Base-by-base conservation (phyloP, 495 filamentous ascomycete species). In the Trichoderma asperelloides region DNA sequence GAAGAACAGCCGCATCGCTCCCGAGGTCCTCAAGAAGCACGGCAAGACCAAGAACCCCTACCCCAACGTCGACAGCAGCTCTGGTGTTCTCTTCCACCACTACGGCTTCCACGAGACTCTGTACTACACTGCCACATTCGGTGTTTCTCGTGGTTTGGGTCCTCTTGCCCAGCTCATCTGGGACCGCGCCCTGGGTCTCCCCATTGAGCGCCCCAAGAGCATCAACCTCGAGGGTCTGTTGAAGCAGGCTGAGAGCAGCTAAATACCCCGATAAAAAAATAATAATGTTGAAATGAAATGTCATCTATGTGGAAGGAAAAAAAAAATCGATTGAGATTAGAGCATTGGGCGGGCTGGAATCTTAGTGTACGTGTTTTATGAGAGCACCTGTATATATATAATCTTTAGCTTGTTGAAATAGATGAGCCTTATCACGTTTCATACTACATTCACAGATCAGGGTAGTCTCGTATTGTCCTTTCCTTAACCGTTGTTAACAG, bases 41-140 rank as follows among this genome's bases (percentile, higher is more conserved):
- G 95, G 95, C 73, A 97, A 97, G 89, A 98, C 95, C 70, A 98
- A 98, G 85, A 98, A 98, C 82, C 93, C 93, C 9, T 93, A 91
- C 77, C 95, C 95, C 60, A 98, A 98, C 73, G 95, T 98, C 65
- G 95, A 98, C 77, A 90, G 88, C 21, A 87, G 85, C 66, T 96
- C 91, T 2, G 95, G 95, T 66, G 96, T 97, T 5, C 82, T 98
- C 45, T 98, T 98, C 85, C 86, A 97, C 75, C 93, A 97, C 78
- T 98, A 95, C 73, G 95, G 93, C 63, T 96, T 97, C 86, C 89
- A 89, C 77, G 91, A 98, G 78, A 96, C 94, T 1, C 84, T 97
- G 9, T 98, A 98, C 81, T 98, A 98, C 77, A 98, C 95, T 18
- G 95, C 92, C 25, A 96, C 93, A 8, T 98, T 98, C 70, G 95